phyloP scores from a whole-genome alignment of 495 filamentous ascomycete genomes.

The Evernia prunastri region DNA sequence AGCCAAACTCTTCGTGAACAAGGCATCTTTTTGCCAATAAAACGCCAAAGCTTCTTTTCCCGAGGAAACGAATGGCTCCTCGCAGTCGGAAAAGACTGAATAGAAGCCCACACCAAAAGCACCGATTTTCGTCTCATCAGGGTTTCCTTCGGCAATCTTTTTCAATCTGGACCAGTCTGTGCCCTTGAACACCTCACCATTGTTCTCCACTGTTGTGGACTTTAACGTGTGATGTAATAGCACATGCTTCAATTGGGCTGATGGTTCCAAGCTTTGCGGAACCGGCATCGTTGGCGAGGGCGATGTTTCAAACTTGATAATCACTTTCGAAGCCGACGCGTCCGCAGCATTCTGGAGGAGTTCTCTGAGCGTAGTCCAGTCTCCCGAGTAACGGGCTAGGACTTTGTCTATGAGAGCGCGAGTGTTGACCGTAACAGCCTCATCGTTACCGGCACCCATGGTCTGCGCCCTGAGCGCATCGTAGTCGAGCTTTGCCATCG shows the following conservation, averaged over 20 bases:
- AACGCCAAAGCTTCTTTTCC: constrained; percentile 93
- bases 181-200: constrained; percentile 75
- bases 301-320: constrained; percentile 81
- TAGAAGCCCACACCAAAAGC: constrained; percentile 99
- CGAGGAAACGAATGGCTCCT: constrained; percentile 92
- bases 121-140: constrained; percentile 97
- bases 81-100: constrained; percentile 95
- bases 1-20: constrained; percentile 79
- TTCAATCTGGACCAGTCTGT: constrained; percentile 93
- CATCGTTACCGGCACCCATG: constrained; percentile 77
- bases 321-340: constrained; percentile 81
- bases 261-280: constrained; percentile 57
- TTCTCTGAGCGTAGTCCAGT: constrained; percentile 83
- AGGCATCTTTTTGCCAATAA: constrained; percentile 93
- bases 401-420: constrained; percentile 96
- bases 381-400: constrained; percentile 87
- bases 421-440: constrained; percentile 98
- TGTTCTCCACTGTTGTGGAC: constrained; percentile 79
- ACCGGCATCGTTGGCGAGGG: constrained; percentile 72
- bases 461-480: constrained; percentile 78
- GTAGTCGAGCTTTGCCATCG: constrained; percentile 68
- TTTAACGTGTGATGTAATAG: constrained; percentile 76
- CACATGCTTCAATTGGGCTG: constrained; percentile 71
- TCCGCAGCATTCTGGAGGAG: constrained; percentile 98
- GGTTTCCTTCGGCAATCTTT: constrained; percentile 96